Evolutionary conservation across 345 rosid species (phyloP), one percentile per base, ranked within the genome.

Genomic region (Camelina sativa): DNA sequence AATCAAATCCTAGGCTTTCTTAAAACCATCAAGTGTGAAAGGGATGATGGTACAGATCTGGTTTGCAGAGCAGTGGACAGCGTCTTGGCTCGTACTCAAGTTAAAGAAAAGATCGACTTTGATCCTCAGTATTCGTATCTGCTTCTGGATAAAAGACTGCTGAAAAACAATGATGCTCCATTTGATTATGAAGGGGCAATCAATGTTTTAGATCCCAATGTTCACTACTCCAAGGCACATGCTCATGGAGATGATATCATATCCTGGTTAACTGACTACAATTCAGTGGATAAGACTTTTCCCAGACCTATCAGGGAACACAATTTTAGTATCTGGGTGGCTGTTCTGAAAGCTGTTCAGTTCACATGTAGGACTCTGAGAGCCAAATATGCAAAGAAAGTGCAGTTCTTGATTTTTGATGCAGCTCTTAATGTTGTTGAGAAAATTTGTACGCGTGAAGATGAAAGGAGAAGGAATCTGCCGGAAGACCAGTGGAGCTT

Each of bases 61-160:
- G 54, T 66, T 37, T 25, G 43, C 66, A 66, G 38, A 58, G 78
- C 72, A 74, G 78, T 50, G 11, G 46, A 74, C 11, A 58, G 52
- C 35, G 0, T 48, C 10, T 56, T 43, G n/a, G 47, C 0, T 57
- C n/a, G 15, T 16, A 57, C 0, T 17, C 67, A 11, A 66, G 19
- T 58, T 8, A 66, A 66, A 50, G 78, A 47, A 66, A 74, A 38
- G 22, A 65, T 74, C 43, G 56, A 57, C 51, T 15, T 74, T 22
- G 78, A 74, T 30, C 2, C 3, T 8, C 13, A 65, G 40, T 44
- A 34, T 65, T 74, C 72, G 7, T 58, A 1, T 59, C 20, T 74
- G 59, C 78, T 74, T 65, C 51, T 65, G 11, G 78, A 74, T 65
- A 74, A 6, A 23, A 57, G 72, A 65, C 65, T 74, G 43, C 32